Conservation (phyloP, 2,329 filamentous ascomycete genomes). For the Pestalotiopsis sp. region DNA sequence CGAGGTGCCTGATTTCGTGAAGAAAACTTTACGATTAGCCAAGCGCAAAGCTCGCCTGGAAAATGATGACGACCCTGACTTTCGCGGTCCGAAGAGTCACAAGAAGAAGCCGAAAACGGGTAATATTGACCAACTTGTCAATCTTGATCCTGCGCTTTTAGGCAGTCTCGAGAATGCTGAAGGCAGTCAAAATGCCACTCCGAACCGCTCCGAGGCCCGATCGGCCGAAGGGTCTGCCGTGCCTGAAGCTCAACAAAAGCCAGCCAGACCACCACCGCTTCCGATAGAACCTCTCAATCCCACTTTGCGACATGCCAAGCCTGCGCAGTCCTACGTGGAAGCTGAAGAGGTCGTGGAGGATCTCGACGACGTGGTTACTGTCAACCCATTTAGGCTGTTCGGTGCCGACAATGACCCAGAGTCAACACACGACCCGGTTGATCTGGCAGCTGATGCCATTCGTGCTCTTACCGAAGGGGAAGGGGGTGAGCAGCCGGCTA, state of each 20-base stretch:
- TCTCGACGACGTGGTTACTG: constrained; percentile 41
- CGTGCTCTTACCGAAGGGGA: constrained; percentile 28
- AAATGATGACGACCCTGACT: constrained; percentile 59
- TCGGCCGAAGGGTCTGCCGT: constrained; percentile 14
- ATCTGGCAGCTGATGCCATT: constrained; percentile 43
- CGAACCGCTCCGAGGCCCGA: constrained; percentile 19
- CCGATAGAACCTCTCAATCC: constrained; percentile 48
- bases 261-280: constrained; percentile 29
- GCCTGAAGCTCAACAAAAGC: constrained; percentile 18
- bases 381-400: constrained; percentile 15
- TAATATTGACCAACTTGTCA: constrained; percentile 39
- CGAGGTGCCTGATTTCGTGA: constrained; percentile 56
- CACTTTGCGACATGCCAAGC: constrained; percentile 54
- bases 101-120: constrained; percentile 44
- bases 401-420: constrained; percentile 8
- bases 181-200: constrained; percentile 23
- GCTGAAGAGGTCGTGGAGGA: constrained; percentile 49
- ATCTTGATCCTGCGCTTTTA: constrained; percentile 59
- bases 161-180: constrained; percentile 27
- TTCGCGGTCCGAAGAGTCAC: constrained; percentile 44
- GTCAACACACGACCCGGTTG: constrained; percentile 35
- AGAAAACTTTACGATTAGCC: constrained; percentile 55
- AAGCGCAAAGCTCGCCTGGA: constrained; percentile 57
- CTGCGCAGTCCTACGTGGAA: constrained; percentile 54
- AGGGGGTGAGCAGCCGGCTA: constrained; percentile 7